Base-by-base conservation (phyloP, 2,329 filamentous ascomycete genomes). In the Bipolaris victoriae region DNA sequence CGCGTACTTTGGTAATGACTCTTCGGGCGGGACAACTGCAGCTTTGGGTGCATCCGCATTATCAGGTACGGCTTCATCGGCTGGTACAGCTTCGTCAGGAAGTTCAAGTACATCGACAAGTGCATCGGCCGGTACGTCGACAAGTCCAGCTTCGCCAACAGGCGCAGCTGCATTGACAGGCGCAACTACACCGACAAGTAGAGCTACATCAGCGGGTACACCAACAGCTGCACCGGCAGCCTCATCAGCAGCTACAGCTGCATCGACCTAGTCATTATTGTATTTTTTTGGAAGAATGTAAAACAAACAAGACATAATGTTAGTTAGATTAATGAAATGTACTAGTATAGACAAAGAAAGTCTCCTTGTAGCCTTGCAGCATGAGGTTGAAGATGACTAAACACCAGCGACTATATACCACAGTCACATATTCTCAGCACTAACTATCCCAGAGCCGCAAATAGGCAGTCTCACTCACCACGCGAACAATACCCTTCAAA, bases 1-100 rank as follows among this genome's bases (percentile, higher is more conserved):
- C 1, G 49, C 55, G 33, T 57, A 57, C n/a, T 57, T 57, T 54
- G 39, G 45, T 26, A 18, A 40, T 39, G 44, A 26, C 10, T 11
- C 6, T 7, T 13, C 13, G 54, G 48, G 36, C 11, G 20, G 18
- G 5, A 52, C 54, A 33, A 2, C n/a, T 10, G 16, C 37, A 18
- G 16, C n/a, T 4, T 7, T 11, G 16, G 15, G n/a, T 3, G 7
- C 7, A 10, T 1, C n/a, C 9, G 2, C 37, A 20, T 16, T 2
- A 7, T 2, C 37, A 18, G 16, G 16, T 3, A 20, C 37, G 7
- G n/a, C 37, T 5, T 39, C 37, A 11, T 39, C 37, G 6, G 0
- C 37, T 1, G 37, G 37, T 11, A 20, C 37, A 3, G n/a, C 37
- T 16, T 16, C 37, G 3, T 16, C 3, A 1, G 3, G 7, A 29